Base-by-base conservation (phyloP, 1,139 yeast species). In the Saccharomyces uvarum region DNA sequence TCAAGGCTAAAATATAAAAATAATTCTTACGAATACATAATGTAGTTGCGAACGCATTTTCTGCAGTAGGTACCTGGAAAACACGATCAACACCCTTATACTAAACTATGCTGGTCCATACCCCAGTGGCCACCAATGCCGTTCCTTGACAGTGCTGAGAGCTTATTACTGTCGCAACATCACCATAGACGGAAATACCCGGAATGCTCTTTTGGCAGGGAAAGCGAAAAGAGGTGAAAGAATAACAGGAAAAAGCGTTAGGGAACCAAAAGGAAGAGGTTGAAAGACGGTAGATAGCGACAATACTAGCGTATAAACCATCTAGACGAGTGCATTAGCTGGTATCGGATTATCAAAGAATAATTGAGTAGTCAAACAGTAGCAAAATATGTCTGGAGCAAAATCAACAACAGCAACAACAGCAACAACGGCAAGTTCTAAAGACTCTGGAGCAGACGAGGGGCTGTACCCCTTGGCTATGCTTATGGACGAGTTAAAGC, bases 391-490 rank as follows among this genome's bases (percentile, higher is more conserved):
- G 44, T 38, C 44, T 16, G 44, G 44, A 38, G 44, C 44, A 38
- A 38, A 13, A 38, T 38, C 44, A 16, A 38, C 44, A 38, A 38
- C 19, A 51, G 38, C 21, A 38, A 32, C 14, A 50, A 49, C 24
- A 27, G 29, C 32, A 52, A 47, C 27, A 56, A 50, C 54, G 56
- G 49, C 44, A 16, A 38, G 11, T 13, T 16, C 26, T 38, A 38
- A 38, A 13, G 44, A 38, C 2, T 38, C 44, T 2, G 51, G 48
- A 49, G 57, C 53, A 8, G 59, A 58, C 32, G 73, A 69, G 53
- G 97, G 89, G 68, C 78, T 93, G 57, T 93, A 89, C 67, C 99
- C 99, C 53, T 81, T 95, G 71, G 99, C 99, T 14, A 80, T 95
- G 65, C 80, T 95, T 59, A 91, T 95, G 88, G 99, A 95, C 70